phyloP scores from a whole-genome alignment of 129 eudicot species.

The Arctium lappa region DNA sequence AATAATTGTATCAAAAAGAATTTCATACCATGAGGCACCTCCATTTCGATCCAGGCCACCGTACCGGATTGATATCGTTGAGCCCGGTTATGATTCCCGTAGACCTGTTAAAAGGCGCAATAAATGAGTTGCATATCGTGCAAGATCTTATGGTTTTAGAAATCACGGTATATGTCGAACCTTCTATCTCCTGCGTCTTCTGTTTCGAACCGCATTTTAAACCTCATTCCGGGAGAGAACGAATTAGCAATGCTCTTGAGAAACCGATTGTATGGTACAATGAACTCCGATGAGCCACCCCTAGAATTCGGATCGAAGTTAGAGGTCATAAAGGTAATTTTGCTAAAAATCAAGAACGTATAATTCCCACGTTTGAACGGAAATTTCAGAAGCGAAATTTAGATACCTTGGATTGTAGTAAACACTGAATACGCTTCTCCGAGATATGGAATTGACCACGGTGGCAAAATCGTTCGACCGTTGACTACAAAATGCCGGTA shows the following conservation, averaged over 20 bases:
- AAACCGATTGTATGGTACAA: slow-evolving; percentile 62
- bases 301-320: slow-evolving; percentile 31
- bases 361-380: background rate
- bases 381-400: background rate
- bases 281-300: slow-evolving; percentile 70
- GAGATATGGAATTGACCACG: slow-evolving; percentile 61
- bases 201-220: slow-evolving; percentile 71
- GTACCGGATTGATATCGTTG: slow-evolving; percentile 60
- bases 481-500: slow-evolving; percentile 39
- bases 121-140: background rate
- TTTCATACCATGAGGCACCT: slow-evolving; percentile 74
- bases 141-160: background rate
- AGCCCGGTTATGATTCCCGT: slow-evolving; percentile 67
- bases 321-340: background rate
- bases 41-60: slow-evolving; percentile 98
- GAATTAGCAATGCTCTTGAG: slow-evolving; percentile 50
- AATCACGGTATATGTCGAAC: slow-evolving; percentile 27
- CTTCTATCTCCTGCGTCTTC: slow-evolving; percentile 91
- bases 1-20: background rate
- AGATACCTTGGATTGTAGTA: slow-evolving; percentile 82
- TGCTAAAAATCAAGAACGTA: background rate
- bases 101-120: slow-evolving; percentile 37
- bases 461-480: slow-evolving; percentile 36
- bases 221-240: slow-evolving; percentile 76
- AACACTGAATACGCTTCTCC: slow-evolving; percentile 43